phyloP scores from a whole-genome alignment of 2,329 filamentous ascomycete species.

The Fusarium lyarnte region DNA sequence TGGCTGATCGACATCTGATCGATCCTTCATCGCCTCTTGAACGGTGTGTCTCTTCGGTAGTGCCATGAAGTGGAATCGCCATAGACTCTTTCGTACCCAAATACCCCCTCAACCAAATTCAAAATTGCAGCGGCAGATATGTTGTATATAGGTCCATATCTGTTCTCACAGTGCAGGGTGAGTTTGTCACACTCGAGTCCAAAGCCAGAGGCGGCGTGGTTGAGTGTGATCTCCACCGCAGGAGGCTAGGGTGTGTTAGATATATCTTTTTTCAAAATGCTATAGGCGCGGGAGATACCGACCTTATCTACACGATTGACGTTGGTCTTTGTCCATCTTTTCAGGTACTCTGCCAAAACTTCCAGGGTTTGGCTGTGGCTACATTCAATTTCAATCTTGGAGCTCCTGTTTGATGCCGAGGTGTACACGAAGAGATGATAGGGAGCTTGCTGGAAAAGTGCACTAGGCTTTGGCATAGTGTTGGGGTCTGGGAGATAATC shows the following conservation, averaged over 20 bases:
- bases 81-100: slow-evolving; percentile 53
- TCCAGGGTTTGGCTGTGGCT: slow-evolving; percentile 59
- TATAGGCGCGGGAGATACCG: slow-evolving; percentile 1
- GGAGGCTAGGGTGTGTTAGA: slow-evolving; percentile 49
- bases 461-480: slow-evolving; percentile 56
- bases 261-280: background rate
- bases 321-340: slow-evolving; percentile 58
- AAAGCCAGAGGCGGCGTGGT: slow-evolving; percentile 57
- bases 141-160: slow-evolving; percentile 45
- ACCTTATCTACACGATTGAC: slow-evolving; percentile 50
- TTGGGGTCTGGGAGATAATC: slow-evolving; percentile 54
- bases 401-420: slow-evolving; percentile 24
- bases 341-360: slow-evolving; percentile 57
- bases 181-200: slow-evolving; percentile 57
- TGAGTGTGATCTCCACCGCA: slow-evolving; percentile 52
- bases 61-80: slow-evolving; percentile 40
- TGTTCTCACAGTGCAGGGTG: slow-evolving; percentile 49
- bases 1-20: rapidly evolving
- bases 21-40: slow-evolving; percentile 6
- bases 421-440: slow-evolving; percentile 57
- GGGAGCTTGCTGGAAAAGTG: slow-evolving; percentile 58
- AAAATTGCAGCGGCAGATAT: slow-evolving; percentile 57
- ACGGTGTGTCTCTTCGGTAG: slow-evolving; percentile 34
- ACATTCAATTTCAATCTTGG: slow-evolving; percentile 54
- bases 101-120: slow-evolving; percentile 56